Base-by-base conservation (phyloP, 176 grass and related monocot species). In the Ampelocalamus luodianensis region DNA sequence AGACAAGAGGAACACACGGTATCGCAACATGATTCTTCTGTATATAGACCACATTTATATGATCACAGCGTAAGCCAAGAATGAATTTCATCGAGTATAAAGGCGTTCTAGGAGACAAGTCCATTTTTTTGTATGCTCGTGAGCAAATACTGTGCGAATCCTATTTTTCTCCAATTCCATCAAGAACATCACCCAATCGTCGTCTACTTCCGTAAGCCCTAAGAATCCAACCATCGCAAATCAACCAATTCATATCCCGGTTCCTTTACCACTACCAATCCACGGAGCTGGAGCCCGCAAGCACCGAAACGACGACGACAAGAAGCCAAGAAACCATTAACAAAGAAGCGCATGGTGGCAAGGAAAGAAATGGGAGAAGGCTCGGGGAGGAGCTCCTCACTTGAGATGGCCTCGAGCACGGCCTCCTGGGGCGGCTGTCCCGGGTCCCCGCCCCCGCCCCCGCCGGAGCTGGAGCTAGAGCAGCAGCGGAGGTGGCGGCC, bases 381-480 rank as follows among this genome's bases (percentile, higher is more conserved):
- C 1, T 8, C 1, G 6, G 8, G 12, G 32, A 34, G 38, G 43
- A 65, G 24, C 0, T 74, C 46, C 83, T 90, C 65, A 94, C 92
- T 90, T 59, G 92, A 94, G 50, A 94, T 94, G 55, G 92, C 92
- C 86, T 91, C 85, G 24, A 94, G 92, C 32, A 94, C 83, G 40
- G 92, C 92, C 67, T 94, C 89, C 77, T 94, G 92, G 17, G 92
- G 92, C 42, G 89, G 92, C 85, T 87, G 88, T 2, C 65, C 78
- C 24, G 72, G 65, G 9, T 91, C 92, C 7, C 89, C 88, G 10
- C 65, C 12, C 26, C 76, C 81, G 73, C 83, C 68, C 13, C 58
- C 74, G 22, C 42, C 29, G 27, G 77, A 65, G 76, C 76, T 63
- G 55, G 55, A 23, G 50, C 50, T 18, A 46, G 83, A 82, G 49